Base-by-base conservation (phyloP, 2,329 filamentous ascomycete genomes). In the Aureobasidium mangrovei region DNA sequence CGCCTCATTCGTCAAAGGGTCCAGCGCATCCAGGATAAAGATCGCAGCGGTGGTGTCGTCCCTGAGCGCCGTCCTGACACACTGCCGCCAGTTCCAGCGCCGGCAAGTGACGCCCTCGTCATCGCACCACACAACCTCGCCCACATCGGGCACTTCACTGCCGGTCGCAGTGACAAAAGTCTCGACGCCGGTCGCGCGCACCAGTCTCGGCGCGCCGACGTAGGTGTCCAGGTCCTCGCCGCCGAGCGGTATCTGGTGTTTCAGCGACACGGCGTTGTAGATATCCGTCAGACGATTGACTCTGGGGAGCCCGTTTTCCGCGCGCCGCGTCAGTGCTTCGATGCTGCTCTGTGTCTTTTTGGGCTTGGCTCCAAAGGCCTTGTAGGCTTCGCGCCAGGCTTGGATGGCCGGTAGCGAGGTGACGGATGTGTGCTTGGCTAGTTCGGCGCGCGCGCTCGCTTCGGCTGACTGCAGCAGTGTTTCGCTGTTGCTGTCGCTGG, bases 71-170 rank as follows among this genome's bases (percentile, higher is more conserved):
- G 69, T 72, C 27, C 69, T 56, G 1, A 65, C 61, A 27, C 69
- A 66, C 57, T 71, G 69, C 27, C 70, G 57, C 69, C 70, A 72
- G 57, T 71, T 71, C 70, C 68, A 72, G 5, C 67, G 54, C 6
- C 70, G 63, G 52, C 69, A 72, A 10, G 69, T 72, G 7, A 72
- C 63, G 0, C 68, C 69, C 1, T 54, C 60, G 8, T 65, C 60
- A 53, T 72, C 70, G 54, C 69, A 70, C 70, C 69, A 71, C 7
- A 71, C 64, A 1, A 67, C 68, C 56, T 72, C 70, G 1, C 69
- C 70, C 1, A 54, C 53, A 8, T 61, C 61, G 2, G 65, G 62
- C 29, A 36, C 54, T 49, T 69, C 63, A 1, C 67, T 67, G 2
- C 59, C 61, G 3, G 64, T 59, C 4, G 58, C 65, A 0, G 64